Evolutionary conservation across 441 rosid genomes (phyloP).

Genomic region (Adansonia madagascariensis): DNA sequence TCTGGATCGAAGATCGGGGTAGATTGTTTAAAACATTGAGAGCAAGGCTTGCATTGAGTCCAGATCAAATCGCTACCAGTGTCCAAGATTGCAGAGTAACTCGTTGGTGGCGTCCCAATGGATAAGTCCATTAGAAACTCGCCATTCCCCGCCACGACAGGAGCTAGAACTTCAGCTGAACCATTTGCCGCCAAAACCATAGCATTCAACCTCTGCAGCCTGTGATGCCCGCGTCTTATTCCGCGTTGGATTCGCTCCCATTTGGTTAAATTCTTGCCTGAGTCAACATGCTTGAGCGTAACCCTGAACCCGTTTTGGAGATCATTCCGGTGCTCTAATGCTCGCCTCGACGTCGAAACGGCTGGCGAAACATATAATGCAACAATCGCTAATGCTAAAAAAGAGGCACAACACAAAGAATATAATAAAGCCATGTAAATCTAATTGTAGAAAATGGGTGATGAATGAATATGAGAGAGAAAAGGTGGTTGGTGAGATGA

Average conservation of each 20-base stretch:
- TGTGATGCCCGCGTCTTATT: constrained; percentile 59
- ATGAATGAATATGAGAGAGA: background rate
- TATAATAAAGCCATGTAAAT: constrained; percentile 33
- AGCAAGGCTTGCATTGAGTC: constrained; percentile 96
- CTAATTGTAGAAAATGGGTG: background rate
- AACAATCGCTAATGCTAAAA: constrained; percentile 14
- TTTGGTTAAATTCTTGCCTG: constrained; percentile 75
- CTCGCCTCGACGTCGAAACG: constrained; percentile 45
- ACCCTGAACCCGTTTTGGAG: constrained; percentile 55
- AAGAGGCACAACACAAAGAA: background rate
- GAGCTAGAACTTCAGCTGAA: constrained; percentile 44
- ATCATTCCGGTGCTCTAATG: background rate
- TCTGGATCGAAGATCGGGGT: constrained; percentile 77
- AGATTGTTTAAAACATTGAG: constrained; percentile 70
- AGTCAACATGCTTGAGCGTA: constrained; percentile 65
- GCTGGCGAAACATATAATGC: constrained; percentile 28
- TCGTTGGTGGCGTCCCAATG: constrained; percentile 69
- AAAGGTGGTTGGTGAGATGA: background rate
- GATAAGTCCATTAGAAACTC: constrained; percentile 83
- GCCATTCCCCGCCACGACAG: constrained; percentile 69
- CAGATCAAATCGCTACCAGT: constrained; percentile 94
- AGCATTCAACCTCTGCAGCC: constrained; percentile 58
- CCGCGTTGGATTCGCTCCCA: constrained; percentile 70
- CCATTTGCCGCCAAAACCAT: constrained; percentile 45
- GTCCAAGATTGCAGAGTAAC: constrained; percentile 73